Evolutionary conservation across 2,329 filamentous ascomycete genomes (phyloP), one percentile per base, ranked within the genome.

Genomic region (Camptophora hylomeconis): DNA sequence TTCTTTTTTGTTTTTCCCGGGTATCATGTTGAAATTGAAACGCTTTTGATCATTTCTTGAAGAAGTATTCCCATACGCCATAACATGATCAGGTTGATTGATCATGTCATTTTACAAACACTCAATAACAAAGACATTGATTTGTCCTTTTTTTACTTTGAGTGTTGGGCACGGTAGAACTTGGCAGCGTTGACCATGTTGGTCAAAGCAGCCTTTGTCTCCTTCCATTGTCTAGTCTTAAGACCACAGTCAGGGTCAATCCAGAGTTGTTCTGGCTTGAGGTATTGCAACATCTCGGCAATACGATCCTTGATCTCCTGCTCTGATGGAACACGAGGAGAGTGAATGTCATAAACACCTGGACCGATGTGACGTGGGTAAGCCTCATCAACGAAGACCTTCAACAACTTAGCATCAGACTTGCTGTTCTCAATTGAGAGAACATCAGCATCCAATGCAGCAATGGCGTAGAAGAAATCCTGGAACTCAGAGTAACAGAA

Each of bases 401-500:
- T 80, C 57, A 98, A 80, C 47, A 98, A 78, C 80, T 98, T 98
- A 56, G 89, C 89, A 53, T 98, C 89, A 50, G 82, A 92, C 80
- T 98, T 98, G 80, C 81, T 92, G 82, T 98, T 98, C 79, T 98
- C 89, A 50, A 98, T 98, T 55, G 82, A 92, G 52, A 98, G 77
- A 41, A 98, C 89, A 63, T 98, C 89, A 41, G 89, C 87, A 57
- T 98, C 89, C 43, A 98, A 79, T 38, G 89, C 87, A 44, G 89
- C 83, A 50, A 98, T 98, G 65, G 89, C 89, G 66, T 95, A 83
- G 84, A 98, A 98, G 75, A 98, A 98, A 72, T 98, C 89, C 69
- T 98, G 89, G 82, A 98, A 98, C 73, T 98, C 89, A 30, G 89
- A 95, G 78, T 98, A 98, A 65, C 89, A 98, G 81, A 98, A 98